Evolutionary conservation across 257 asterid species (phyloP).

Genomic region (Nicotiana undulata): DNA sequence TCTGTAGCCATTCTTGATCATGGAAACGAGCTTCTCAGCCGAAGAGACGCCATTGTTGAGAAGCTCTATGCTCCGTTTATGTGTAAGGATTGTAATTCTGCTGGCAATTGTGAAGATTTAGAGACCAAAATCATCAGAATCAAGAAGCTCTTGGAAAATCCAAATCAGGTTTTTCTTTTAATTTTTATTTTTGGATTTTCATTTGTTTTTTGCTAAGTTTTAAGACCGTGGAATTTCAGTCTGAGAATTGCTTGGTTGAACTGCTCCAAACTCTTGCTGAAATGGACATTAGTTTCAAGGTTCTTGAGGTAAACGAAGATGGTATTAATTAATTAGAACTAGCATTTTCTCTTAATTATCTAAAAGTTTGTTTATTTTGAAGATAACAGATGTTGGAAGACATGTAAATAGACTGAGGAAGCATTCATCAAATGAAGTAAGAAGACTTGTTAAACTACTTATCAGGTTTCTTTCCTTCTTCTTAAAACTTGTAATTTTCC

Average conservation of each 20-base stretch:
- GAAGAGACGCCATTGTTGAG: conserved; percentile 43
- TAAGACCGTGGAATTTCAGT: conserved; percentile 13
- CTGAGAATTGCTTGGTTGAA: conserved; percentile 26
- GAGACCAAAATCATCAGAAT: conserved; percentile 26
- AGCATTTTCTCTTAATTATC: too few species aligned
- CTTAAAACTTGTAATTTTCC: background rate
- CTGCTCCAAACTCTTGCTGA: conserved; percentile 40
- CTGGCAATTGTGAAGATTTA: conserved; percentile 6
- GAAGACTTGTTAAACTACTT: conserved; percentile 40
- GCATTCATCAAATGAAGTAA: conserved; percentile 43
- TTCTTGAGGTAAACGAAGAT: conserved; percentile 30
- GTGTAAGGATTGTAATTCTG: conserved; percentile 16
- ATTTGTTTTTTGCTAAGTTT: background rate
- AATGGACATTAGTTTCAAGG: conserved; percentile 38
- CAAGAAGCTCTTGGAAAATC: conserved; percentile 33
- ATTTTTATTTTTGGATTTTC: background rate
- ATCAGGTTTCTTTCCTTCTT: conserved; percentile 24
- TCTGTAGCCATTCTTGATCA: conserved; percentile 38
- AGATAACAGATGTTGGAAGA: conserved; percentile 55
- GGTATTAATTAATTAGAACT: background rate
- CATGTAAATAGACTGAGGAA: conserved; percentile 36
- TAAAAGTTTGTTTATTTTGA: background rate
- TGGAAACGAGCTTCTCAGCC: conserved; percentile 23
- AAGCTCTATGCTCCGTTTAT: conserved; percentile 26
- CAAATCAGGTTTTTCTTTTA: conserved; percentile 26